Evolutionary conservation across 148 eudicot genomes (phyloP), one percentile per base, ranked within the genome.

Genomic region (Mesembryanthemum crystallinum): DNA sequence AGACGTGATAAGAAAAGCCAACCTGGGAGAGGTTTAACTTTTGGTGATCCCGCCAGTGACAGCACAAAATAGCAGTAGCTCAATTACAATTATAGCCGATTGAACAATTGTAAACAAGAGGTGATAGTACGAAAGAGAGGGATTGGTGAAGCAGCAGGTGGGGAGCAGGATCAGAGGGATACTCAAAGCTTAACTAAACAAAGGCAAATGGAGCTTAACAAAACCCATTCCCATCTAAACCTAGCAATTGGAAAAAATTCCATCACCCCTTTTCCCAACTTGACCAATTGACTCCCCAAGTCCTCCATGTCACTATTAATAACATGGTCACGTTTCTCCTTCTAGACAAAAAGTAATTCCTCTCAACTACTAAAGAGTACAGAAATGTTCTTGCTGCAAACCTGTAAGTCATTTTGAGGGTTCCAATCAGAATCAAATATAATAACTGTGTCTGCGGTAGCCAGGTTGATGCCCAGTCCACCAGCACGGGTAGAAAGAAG

Each of bases 351-450:
- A 42, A 45, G 8, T 43, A 33, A n/a, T 10, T 24, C 1, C 25
- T 28, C 55, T 43, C 0, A 63, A 65, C 17, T 30, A 67, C 33
- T 42, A 66, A 42, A 29, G 35, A 77, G 55, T 73, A 64, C 7
- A 64, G 58, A 62, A 52, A 55, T 57, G 37, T 49, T 79, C n/a
- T 47, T 18, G 68, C 39, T 4, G 62, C 17, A 74, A 68, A 96
- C 99, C 99, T 96, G 99, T 64, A 96, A 77, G 79, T 96, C 99
- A 81, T 96, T 96, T 77, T 96, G 99, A 57, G 99, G 99, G 83
- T 96, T 96, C 99, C 99, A 96, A 77, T 96, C 99, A 24, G 99
- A 96, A 84, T 96, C 99, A 89, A 96, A 96, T 80, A 96, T 96
- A 54, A 96, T 92, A 55, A 96, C 99, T 1, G 99, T 96, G 83